A percentile compares a stretch with the other conserved stretches of the same genome.
These are phyloP conservation scores for Ogataea corticis DNA, from an alignment of 805 yeast species.

Conservation along the genomic window DNA sequence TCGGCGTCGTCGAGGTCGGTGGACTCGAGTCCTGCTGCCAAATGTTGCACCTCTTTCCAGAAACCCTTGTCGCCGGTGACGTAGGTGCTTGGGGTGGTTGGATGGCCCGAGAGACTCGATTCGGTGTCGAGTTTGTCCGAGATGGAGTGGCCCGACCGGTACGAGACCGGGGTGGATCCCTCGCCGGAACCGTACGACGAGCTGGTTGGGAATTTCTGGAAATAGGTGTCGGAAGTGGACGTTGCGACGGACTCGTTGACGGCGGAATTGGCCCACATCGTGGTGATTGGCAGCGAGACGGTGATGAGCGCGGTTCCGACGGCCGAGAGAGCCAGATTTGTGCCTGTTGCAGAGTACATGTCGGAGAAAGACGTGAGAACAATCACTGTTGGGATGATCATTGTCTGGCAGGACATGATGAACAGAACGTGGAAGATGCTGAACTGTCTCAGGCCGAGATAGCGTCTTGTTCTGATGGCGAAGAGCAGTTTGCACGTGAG, in stretches of 20 bases:
- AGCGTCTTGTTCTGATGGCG: conserved; percentile 73
- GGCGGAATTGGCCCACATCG: conserved; percentile 84
- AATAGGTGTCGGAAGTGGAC: conserved; percentile 33
- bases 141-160: conserved; percentile 9
- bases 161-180: conserved; percentile 12
- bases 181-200: conserved; percentile 17
- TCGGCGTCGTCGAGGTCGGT: conserved; percentile 21
- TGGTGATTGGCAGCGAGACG: conserved; percentile 74
- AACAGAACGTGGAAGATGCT: conserved; percentile 78
- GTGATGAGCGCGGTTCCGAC: conserved; percentile 64
- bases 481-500: conserved; percentile 62
- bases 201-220: conserved; percentile 19
- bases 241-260: conserved; percentile 48
- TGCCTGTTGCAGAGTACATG: conserved; percentile 33
- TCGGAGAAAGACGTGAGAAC: conserved; percentile 53
- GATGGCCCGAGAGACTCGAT: conserved; percentile 9
- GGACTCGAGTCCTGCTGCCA: conserved; percentile 31
- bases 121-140: conserved; percentile 15
- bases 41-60: conserved; percentile 34
- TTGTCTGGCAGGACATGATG: conserved; percentile 80
- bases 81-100: conserved; percentile 20
- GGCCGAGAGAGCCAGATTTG: conserved; percentile 44
- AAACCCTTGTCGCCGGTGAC: conserved; percentile 23
- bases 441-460: conserved; percentile 78
- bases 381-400: conserved; percentile 74